Evolutionary conservation across 257 asterid species (phyloP).

Genomic region (Salvia miltiorrhiza): DNA sequence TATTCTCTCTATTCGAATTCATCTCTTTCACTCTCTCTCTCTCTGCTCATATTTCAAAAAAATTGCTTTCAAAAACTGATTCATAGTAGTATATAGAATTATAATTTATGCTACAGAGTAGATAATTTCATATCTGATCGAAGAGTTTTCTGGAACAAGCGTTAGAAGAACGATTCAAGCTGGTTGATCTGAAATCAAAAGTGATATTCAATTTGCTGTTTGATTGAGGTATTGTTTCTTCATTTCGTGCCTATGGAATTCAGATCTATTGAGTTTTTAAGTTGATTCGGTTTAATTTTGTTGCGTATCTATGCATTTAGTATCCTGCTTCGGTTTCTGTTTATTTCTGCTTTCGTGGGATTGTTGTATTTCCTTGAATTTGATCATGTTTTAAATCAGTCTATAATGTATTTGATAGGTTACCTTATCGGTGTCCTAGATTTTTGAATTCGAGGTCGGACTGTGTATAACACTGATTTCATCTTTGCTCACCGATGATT

Average conservation of each 20-base stretch:
- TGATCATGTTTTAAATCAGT: not conserved
- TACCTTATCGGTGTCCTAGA: not conserved
- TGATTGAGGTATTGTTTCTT: not conserved
- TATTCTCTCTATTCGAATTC: constrained; percentile 46
- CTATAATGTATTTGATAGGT: not conserved
- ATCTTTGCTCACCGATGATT: not conserved
- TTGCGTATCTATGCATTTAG: not conserved
- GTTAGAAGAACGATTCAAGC: constrained; percentile 6
- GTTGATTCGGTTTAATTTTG: not conserved
- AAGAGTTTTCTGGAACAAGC: not conserved
- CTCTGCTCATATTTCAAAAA: not conserved
- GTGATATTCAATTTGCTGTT: not conserved
- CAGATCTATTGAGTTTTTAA: constrained; percentile 11
- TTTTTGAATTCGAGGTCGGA: not conserved
- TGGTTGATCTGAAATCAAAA: constrained; percentile 2
- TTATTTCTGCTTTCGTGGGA: not conserved
- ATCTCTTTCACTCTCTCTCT: constrained; percentile 11
- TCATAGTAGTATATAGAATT: not conserved
- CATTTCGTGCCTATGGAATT: not conserved
- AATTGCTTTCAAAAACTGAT: not conserved
- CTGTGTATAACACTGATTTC: not conserved
- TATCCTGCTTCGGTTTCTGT: not conserved
- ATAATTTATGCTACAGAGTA: not conserved
- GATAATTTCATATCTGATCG: not conserved
- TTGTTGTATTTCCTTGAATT: not conserved